These are phyloP conservation scores for Acacia pycnantha DNA, from an alignment of 331 rosid species.

Conservation along the genomic window DNA sequence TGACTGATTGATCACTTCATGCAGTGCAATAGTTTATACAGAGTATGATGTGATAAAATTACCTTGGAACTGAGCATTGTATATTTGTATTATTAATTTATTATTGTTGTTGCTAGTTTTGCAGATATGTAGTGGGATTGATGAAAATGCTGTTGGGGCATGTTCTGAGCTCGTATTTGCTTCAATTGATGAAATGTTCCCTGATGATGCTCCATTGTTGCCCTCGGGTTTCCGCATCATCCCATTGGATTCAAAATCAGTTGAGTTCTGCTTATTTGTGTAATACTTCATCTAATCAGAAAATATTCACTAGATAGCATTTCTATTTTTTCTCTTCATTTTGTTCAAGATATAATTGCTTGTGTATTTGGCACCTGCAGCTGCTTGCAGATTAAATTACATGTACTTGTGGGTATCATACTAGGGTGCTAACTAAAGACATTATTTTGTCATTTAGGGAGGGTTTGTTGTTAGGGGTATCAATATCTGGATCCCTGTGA, in stretches of 20 bases:
- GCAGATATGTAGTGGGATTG: conserved; percentile 91
- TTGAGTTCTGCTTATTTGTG: conserved; percentile 49
- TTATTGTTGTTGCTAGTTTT: neutral
- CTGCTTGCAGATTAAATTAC: neutral
- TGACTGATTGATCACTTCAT: neutral
- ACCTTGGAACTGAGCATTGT: neutral
- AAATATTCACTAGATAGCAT: neutral
- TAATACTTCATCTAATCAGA: neutral
- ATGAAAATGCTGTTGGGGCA: conserved; percentile 86
- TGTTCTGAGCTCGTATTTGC: conserved; percentile 96
- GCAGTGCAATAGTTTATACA: neutral
- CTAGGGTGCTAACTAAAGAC: neutral
- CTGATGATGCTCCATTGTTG: conserved; percentile 82
- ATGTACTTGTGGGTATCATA: neutral
- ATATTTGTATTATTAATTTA: neutral
- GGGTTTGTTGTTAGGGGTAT: neutral
- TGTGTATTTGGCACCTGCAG: neutral
- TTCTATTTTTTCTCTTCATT: neutral
- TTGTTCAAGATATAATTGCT: neutral
- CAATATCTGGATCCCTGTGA: neutral
- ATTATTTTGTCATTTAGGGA: neutral
- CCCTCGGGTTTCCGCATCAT: conserved; percentile 97
- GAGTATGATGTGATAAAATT: neutral
- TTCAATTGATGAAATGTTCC: conserved; percentile 95
- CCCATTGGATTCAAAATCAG: conserved; percentile 88